These are phyloP conservation scores for Malassezia vespertilionis DNA, from an alignment of 1,284 basidiomycete species.

Conservation along the genomic window DNA sequence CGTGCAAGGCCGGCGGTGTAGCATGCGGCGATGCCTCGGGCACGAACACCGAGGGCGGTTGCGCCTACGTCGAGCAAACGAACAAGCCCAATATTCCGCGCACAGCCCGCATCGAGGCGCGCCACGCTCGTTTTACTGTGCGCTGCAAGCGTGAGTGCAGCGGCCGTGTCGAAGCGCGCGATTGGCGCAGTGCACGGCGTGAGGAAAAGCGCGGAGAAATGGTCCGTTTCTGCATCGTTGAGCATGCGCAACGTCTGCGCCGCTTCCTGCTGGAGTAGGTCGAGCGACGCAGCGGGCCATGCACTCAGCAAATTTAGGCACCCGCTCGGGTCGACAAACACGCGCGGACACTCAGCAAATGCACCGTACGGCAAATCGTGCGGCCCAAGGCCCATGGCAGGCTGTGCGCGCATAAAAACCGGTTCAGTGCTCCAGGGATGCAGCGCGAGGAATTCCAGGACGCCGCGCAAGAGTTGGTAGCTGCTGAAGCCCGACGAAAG, in stretches of 20 bases:
- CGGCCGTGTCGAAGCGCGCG: constrained; percentile 48
- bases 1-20: not conserved
- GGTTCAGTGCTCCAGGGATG: constrained; percentile 60
- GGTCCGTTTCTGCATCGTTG: constrained; percentile 51
- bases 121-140: not conserved
- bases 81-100: constrained; percentile 1
- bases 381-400: constrained; percentile 25
- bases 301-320: constrained; percentile 61
- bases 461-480: constrained; percentile 73
- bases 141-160: constrained; percentile 21
- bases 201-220: constrained; percentile 66
- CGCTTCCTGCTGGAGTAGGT: constrained; percentile 54
- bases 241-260: constrained; percentile 36
- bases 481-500: constrained; percentile 66
- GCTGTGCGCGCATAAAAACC: constrained; percentile 55
- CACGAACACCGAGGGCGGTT: constrained; percentile 9
- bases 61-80: constrained; percentile 1
- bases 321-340: constrained; percentile 72
- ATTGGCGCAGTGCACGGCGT: constrained; percentile 42
- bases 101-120: constrained; percentile 8
- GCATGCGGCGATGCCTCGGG: not conserved
- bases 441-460: constrained; percentile 61
- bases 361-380: constrained; percentile 44
- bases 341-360: constrained; percentile 46
- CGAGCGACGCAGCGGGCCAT: constrained; percentile 53